Conservation (phyloP, 306 rosid species). For the Urtica urens region DNA sequence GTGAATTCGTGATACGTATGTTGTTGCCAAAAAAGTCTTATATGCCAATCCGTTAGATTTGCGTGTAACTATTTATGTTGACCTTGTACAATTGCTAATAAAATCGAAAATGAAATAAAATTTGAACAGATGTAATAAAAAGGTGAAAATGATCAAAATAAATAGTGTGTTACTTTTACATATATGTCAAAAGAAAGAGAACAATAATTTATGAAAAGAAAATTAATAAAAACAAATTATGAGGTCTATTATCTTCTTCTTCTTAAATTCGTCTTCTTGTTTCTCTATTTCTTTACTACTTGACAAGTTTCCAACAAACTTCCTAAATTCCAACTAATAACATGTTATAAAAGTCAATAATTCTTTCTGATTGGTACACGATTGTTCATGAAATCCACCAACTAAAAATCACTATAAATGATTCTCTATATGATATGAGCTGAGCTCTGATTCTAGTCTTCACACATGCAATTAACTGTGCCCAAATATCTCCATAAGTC, state of each 20-base stretch:
- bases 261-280: not conserved
- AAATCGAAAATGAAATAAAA: not conserved
- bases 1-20: conserved; percentile 4
- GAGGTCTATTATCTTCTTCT: not conserved
- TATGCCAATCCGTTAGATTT: not conserved
- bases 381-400: not conserved
- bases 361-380: conserved; percentile 1
- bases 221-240: too few species aligned
- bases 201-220: too few species aligned
- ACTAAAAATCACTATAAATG: too few species aligned
- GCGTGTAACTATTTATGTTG: conserved; percentile 7
- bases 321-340: not conserved
- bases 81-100: not conserved
- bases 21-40: conserved; percentile 8
- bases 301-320: not conserved
- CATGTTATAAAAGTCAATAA: not conserved
- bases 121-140: not conserved
- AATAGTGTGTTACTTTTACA: too few species aligned
- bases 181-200: too few species aligned
- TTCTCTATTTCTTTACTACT: not conserved
- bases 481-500: too few species aligned
- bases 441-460: too few species aligned
- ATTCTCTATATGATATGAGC: too few species aligned
- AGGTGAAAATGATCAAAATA: not conserved
- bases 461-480: too few species aligned